phyloP scores from a whole-genome alignment of 208 protist species.

The Tritrichomonas foetus region DNA sequence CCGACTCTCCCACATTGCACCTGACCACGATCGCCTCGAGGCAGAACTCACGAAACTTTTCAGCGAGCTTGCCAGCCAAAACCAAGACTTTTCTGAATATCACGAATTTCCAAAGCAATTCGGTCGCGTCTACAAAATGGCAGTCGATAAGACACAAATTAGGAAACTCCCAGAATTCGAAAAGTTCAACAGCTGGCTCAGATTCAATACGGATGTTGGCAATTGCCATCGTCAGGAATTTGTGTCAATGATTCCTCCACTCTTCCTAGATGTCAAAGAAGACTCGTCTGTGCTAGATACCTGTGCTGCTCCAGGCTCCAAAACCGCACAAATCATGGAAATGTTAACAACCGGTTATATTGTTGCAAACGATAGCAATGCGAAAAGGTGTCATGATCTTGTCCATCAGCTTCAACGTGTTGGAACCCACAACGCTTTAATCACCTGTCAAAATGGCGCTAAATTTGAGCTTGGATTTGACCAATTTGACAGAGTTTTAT shows the following conservation, averaged over 20 bases:
- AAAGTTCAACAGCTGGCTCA: not conserved
- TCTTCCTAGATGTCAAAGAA: conserved; percentile 43
- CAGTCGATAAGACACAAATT: not conserved
- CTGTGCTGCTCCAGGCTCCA: conserved; percentile 65
- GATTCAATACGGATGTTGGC: not conserved
- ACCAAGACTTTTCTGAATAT: no score
- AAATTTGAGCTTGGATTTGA: not conserved
- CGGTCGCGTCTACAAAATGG: not conserved
- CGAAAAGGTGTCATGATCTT: conserved; percentile 42
- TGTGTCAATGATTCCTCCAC: conserved; percentile 51
- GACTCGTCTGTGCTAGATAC: conserved; percentile 58
- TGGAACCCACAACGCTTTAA: conserved; percentile 40
- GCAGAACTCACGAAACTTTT: not conserved
- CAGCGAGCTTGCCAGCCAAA: not conserved
- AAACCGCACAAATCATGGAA: conserved; percentile 57
- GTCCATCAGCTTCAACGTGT: conserved; percentile 54
- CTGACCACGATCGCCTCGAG: not conserved
- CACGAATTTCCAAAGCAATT: not conserved
- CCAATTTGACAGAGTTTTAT: conserved; percentile 57
- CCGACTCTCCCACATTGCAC: not conserved
- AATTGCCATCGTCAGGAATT: conserved; percentile 41
- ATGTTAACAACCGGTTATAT: conserved; percentile 41
- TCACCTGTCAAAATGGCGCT: conserved; percentile 49
- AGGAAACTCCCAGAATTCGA: not conserved
- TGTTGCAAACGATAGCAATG: conserved; percentile 45